Base-by-base conservation (phyloP, 2,329 filamentous ascomycete species). In the Dendrostoma leiphaemia region DNA sequence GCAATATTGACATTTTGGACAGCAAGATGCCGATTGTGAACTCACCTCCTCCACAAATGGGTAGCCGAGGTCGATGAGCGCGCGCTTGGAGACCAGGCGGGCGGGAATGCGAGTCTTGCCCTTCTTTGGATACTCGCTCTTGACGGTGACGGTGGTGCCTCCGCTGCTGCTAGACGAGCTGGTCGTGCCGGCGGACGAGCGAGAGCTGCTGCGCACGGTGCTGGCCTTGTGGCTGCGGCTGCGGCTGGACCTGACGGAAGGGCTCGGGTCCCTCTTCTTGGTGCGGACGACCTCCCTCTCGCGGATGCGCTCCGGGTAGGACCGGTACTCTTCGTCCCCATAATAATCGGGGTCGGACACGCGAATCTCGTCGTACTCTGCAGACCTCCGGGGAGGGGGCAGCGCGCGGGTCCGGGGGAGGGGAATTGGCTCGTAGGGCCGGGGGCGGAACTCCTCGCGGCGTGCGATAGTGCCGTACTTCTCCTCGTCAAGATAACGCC, bases 101-200 rank as follows among this genome's bases (percentile, higher is more conserved):
- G 83, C 85, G 1, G 92, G 92, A 68, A 97, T 91, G 62, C 89
- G 85, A 13, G 92, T 97, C 79, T 92, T 96, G 63, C 92, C 92
- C 69, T 88, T 91, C 73, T 89, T 89, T 9, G 88, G 88, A 60
- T 89, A 90, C 54, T 85, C 80, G 69, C 74, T 82, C 64, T 74
- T 78, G n/a, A 78, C 68, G 9, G 77, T 77, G 35, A 72, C 63
- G 15, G 63, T 64, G 2, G 78, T 81, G 23, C 75, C 76, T 19
- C 74, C 75, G 54, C 70, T 76, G 58, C 72, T 78, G 63, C 76
- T 78, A 15, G 71, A 74, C 5, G 72, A 75, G 10, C 67, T 72
- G 56, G 74, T 79, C 38, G 71, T 73, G 5, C 70, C 68, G 53
- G 70, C 73, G 1, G 72, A 76, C 10, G 79, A 74, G 8, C 70